A percentile compares a stretch with the other conserved stretches of the same genome.
Evolutionary conservation across 2,329 filamentous ascomycete genomes (phyloP).

Genomic region (Colletotrichum liaoningense): DNA sequence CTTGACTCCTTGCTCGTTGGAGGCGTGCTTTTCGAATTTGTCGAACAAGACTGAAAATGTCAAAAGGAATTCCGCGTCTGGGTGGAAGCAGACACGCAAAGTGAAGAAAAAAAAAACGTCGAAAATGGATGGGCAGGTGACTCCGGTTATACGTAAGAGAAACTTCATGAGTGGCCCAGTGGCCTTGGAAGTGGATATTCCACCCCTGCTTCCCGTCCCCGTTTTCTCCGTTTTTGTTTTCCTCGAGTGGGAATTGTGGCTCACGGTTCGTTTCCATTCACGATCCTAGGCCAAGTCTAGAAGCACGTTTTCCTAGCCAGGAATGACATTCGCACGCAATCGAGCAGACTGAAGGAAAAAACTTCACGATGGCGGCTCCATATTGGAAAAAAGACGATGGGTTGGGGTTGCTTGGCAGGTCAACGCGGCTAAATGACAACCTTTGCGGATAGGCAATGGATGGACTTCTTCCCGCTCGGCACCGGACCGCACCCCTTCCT

Average conservation of each 20-base stretch:
- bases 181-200: slow-evolving; percentile 29
- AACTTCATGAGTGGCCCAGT: slow-evolving; percentile 12
- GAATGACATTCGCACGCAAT: slow-evolving; percentile 1
- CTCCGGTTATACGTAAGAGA: slow-evolving; percentile 27
- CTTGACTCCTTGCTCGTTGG: background rate
- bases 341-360: background rate
- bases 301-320: background rate
- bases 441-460: background rate
- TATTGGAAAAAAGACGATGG: background rate
- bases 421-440: background rate
- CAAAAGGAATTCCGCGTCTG: background rate
- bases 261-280: background rate
- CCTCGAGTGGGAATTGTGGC: background rate
- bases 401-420: background rate
- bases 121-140: slow-evolving; percentile 23
- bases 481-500: background rate
- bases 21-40: background rate
- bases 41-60: background rate
- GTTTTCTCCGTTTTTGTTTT: slow-evolving; percentile 5
- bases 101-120: background rate
- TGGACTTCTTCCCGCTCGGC: background rate
- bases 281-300: background rate
- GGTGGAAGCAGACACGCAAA: background rate
- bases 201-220: slow-evolving; percentile 23
- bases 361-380: background rate